These are phyloP conservation scores for Talaromyces proteolyticus DNA, from an alignment of 495 filamentous ascomycete genomes.

Conservation along the genomic window DNA sequence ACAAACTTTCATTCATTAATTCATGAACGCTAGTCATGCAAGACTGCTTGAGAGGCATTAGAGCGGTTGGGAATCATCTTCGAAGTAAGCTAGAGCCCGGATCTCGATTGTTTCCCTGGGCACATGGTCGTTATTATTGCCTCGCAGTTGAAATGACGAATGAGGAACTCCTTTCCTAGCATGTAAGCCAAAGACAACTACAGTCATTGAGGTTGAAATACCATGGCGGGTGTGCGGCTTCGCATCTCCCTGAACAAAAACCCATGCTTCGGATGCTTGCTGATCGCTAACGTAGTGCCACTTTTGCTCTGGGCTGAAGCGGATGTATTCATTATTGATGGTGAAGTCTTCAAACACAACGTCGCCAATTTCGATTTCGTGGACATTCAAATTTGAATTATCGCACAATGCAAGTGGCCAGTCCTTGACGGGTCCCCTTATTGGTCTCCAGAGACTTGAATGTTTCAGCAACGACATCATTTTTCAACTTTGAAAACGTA, in stretches of 20 bases:
- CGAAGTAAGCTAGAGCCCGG: neutral
- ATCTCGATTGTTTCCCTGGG: neutral
- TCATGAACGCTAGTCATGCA: no score
- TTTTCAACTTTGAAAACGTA: neutral
- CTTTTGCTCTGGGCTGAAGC: conserved; percentile 2
- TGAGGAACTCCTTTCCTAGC: neutral
- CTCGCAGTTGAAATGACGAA: neutral
- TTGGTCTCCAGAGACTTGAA: conserved; percentile 15
- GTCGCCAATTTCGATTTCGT: conserved; percentile 5
- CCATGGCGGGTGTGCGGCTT: neutral
- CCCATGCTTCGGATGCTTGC: conserved; percentile 5
- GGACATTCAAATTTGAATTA: conserved; percentile 2
- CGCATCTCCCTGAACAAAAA: conserved; percentile 3
- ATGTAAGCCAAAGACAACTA: neutral
- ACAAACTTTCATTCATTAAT: neutral
- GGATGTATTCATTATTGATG: conserved; percentile 8
- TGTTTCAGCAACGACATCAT: neutral
- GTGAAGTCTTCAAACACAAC: conserved; percentile 6
- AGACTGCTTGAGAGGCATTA: neutral
- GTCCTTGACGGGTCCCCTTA: conserved; percentile 8
- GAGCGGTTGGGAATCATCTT: neutral
- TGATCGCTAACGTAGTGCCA: conserved; percentile 9
- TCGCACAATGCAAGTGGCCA: conserved; percentile 9
- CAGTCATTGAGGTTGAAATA: neutral
- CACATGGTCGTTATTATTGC: neutral